These are phyloP conservation scores for Rutidosis leptorrhynchoides DNA, from an alignment of 129 eudicot species.

Conservation along the genomic window DNA sequence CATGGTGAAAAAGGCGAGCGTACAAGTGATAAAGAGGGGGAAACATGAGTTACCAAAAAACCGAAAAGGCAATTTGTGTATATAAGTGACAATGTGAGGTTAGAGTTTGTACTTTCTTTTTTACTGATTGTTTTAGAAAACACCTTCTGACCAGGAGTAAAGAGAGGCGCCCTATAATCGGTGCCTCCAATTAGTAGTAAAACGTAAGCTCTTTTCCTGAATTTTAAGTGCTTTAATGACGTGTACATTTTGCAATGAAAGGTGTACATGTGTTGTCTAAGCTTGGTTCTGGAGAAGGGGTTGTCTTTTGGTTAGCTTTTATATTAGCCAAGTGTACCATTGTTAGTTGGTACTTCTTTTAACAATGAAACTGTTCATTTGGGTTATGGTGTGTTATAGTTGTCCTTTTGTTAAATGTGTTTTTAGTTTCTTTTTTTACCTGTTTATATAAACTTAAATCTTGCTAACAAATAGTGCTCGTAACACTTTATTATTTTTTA, in stretches of 20 bases:
- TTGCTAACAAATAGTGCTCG: too few species aligned
- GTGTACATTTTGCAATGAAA: constrained; percentile 24
- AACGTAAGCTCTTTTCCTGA: constrained; percentile 11
- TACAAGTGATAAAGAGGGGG: constrained; percentile 24
- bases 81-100: constrained; percentile 34
- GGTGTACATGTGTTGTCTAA: constrained; percentile 22
- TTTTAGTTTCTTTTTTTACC: not conserved
- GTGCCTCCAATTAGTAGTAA: constrained; percentile 24
- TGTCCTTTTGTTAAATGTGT: not conserved
- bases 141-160: constrained; percentile 28
- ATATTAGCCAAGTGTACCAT: constrained; percentile 29
- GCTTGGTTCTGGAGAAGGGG: constrained; percentile 3
- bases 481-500: too few species aligned
- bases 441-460: not conserved
- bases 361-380: constrained; percentile 31
- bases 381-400: constrained; percentile 16
- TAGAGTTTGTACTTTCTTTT: constrained; percentile 34
- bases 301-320: constrained; percentile 20
- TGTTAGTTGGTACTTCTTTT: constrained; percentile 27
- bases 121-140: constrained; percentile 37
- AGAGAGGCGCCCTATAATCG: constrained; percentile 22
- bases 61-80: constrained; percentile 20
- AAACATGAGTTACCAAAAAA: constrained; percentile 9
- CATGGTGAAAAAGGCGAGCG: constrained; percentile 23
- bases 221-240: constrained; percentile 14